These are phyloP conservation scores for Aurantiochytrium sp. DNA, from an alignment of 108 stramenopile species.

Conservation along the genomic window DNA sequence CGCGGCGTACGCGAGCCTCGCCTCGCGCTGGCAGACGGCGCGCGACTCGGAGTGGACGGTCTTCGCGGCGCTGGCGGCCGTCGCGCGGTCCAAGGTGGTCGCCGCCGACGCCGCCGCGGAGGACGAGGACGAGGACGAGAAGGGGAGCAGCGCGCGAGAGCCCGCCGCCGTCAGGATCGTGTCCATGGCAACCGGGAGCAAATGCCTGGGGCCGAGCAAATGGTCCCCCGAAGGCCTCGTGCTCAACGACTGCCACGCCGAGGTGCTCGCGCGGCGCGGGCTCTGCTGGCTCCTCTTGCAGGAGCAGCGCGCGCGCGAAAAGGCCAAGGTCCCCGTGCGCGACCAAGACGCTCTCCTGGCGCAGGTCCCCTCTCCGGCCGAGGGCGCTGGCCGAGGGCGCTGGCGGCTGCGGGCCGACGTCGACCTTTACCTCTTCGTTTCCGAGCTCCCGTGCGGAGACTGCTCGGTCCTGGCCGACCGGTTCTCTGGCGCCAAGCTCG, in stretches of 20 bases:
- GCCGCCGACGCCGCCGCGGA: neutral
- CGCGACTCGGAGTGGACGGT: conserved; percentile 1
- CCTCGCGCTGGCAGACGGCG: neutral
- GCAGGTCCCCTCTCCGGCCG: no score
- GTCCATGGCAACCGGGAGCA: neutral
- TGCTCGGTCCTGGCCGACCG: neutral
- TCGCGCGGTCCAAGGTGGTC: neutral
- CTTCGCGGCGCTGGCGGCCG: neutral
- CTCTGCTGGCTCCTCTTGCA: neutral
- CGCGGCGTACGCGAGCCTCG: neutral
- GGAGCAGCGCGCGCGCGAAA: neutral
- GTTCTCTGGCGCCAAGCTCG: conserved; percentile 1
- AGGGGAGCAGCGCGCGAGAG: no score
- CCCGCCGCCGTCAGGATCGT: no score
- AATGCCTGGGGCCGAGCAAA: neutral
- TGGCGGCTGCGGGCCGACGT: neutral
- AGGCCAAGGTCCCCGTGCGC: no score
- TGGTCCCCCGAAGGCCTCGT: neutral
- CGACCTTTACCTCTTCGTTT: neutral
- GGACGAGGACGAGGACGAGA: neutral
- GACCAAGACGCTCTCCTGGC: neutral
- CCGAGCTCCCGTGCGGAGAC: conserved; percentile 13
- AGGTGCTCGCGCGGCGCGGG: neutral
- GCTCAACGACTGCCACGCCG: neutral
- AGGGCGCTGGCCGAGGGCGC: neutral